These are phyloP conservation scores for Funneliformis caledonium DNA, from an alignment of 371 early-diverging fungal species.

Conservation along the genomic window DNA sequence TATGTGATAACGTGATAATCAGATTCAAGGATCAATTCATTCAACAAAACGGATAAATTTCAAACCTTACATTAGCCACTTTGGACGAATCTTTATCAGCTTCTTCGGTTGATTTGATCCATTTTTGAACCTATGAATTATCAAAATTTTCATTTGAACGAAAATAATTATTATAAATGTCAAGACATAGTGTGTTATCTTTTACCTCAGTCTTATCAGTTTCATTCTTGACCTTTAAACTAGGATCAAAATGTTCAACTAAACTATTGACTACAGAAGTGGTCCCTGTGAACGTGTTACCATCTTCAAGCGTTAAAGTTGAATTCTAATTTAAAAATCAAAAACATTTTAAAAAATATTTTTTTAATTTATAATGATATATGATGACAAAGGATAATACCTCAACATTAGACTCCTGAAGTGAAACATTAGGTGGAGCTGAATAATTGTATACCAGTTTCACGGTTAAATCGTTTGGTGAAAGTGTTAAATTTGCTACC, in stretches of 20 bases:
- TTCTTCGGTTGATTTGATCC: neutral
- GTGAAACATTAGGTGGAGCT: neutral
- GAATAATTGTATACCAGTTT: constrained; percentile 12
- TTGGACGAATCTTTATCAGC: neutral
- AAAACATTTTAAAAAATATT: neutral
- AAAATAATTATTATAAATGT: neutral
- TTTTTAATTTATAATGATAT: neutral
- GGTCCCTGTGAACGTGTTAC: constrained; percentile 5
- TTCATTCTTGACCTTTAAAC: neutral
- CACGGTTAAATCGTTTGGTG: neutral
- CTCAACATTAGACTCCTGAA: constrained; percentile 6
- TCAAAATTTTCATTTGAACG: neutral
- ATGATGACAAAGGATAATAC: neutral
- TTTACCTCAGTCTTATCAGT: neutral
- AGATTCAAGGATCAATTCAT: neutral
- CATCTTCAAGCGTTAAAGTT: neutral
- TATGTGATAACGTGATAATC: constrained; percentile 21
- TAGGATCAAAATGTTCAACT: neutral
- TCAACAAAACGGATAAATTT: neutral
- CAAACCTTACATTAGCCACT: neutral
- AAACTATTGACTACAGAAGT: constrained; percentile 5
- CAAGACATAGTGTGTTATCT: neutral
- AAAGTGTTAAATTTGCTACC: neutral
- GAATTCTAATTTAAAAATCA: neutral
- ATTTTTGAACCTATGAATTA: constrained; percentile 7